Conservation (phyloP, 495 filamentous ascomycete species). For the Trichoderma asperelloides region DNA sequence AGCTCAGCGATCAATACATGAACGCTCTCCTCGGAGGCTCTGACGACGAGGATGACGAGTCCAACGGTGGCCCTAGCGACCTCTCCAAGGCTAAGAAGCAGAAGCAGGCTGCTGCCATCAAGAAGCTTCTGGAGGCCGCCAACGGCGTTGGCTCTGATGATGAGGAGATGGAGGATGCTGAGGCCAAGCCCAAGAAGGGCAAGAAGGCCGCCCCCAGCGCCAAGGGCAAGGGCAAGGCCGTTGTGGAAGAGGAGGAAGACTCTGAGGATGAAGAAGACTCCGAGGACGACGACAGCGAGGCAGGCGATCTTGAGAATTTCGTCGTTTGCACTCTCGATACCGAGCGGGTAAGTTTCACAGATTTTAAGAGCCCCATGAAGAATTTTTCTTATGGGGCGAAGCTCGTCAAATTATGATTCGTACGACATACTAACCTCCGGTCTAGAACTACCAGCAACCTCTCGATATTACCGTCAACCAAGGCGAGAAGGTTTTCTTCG, state of each 20-base stretch:
- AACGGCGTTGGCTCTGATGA: conserved; percentile 49
- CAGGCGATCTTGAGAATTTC: conserved; percentile 68
- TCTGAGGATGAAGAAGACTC: conserved; percentile 24
- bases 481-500: conserved; percentile 83
- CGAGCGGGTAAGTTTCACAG: conserved; percentile 34
- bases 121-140: conserved; percentile 62
- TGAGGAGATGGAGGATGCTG: conserved; percentile 55
- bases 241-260: conserved; percentile 45
- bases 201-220: conserved; percentile 62
- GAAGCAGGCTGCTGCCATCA: conserved; percentile 56
- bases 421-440: conserved; percentile 23
- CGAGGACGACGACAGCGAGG: conserved; percentile 49
- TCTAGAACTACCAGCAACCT: conserved; percentile 86
- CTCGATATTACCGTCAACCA: conserved; percentile 84
- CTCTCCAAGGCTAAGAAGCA: conserved; percentile 80
- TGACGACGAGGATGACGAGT: conserved; percentile 49
- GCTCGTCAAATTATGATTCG: neutral
- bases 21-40: conserved; percentile 36
- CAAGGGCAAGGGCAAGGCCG: conserved; percentile 69
- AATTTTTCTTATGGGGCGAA: neutral
- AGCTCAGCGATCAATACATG: conserved; percentile 49
- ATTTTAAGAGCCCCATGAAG: neutral
- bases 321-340: conserved; percentile 93
- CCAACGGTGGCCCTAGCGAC: conserved; percentile 84
- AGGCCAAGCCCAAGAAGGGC: conserved; percentile 55